Evolutionary conservation across 768 basidiomycete species (phyloP).

Genomic region (Boletales sp.): DNA sequence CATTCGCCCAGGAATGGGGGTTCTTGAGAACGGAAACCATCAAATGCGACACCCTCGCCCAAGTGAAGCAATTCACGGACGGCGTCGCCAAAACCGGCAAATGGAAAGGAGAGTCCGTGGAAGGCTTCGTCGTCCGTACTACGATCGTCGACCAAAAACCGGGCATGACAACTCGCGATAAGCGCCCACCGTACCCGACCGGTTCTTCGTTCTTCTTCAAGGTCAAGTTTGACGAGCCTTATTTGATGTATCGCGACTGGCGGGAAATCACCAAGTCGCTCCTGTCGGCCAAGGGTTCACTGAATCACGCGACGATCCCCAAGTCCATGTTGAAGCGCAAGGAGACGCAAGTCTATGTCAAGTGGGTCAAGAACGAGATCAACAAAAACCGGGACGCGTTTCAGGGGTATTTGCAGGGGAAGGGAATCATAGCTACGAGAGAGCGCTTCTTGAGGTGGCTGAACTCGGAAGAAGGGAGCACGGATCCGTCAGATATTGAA

Average conservation of each 20-base stretch:
- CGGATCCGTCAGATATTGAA: constrained; percentile 26
- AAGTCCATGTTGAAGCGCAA: constrained; percentile 67
- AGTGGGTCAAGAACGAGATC: constrained; percentile 84
- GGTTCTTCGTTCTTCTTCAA: constrained; percentile 98
- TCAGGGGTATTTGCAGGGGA: constrained; percentile 58
- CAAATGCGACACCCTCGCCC: constrained; percentile 50
- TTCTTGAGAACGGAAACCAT: constrained; percentile 76
- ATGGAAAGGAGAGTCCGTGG: constrained; percentile 83
- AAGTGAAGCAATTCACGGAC: constrained; percentile 72
- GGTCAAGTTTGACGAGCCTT: constrained; percentile 98
- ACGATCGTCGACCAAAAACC: constrained; percentile 47
- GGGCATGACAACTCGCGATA: constrained; percentile 23
- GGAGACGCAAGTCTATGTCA: constrained; percentile 76
- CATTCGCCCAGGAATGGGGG: constrained; percentile 87
- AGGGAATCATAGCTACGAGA: constrained; percentile 82
- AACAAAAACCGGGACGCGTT: constrained; percentile 56
- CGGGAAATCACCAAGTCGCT: constrained; percentile 85
- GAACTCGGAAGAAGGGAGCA: constrained; percentile 44
- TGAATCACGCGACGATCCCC: constrained; percentile 41
- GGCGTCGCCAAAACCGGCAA: constrained; percentile 61
- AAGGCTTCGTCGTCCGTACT: constrained; percentile 93
- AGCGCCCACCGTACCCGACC: constrained; percentile 61
- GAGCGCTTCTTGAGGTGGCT: constrained; percentile 76
- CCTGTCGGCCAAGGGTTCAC: constrained; percentile 39
- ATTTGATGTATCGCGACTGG: constrained; percentile 99